Base-by-base conservation (phyloP, 2,329 filamentous ascomycete genomes). In the Cladophialophora chaetospira region DNA sequence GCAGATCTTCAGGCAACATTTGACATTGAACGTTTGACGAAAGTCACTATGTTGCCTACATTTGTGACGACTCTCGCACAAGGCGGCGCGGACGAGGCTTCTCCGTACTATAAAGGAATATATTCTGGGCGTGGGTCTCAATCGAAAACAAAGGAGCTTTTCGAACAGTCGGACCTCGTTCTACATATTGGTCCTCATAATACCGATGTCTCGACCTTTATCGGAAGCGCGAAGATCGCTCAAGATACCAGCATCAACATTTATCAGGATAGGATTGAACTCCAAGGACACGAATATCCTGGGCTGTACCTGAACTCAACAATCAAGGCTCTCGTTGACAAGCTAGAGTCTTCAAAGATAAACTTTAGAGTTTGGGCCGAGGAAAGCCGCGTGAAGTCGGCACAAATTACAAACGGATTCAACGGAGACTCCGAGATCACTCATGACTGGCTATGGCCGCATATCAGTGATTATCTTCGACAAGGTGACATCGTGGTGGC, bases 41-140 rank as follows among this genome's bases (percentile, higher is more conserved):
- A n/a, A n/a, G n/a, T 48, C 3, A n/a, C 15, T 2, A 9, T 6
- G 13, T n/a, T 48, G 13, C 45, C 45, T 13, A 48, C 28, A 9
- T 48, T 48, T 17, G 28, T 33, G 11, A 51, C 47, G 35, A 31
- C 47, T 9, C 31, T 51, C 5, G 47, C 9, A 2, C 31, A 51
- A 35, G 33, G 47, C 17, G 95, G 93, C 66, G 88, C 92, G n/a
- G 88, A 95, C 67, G 91, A 96, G 72, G 82, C 82, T 1, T 80
- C 88, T 46, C 77, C 81, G n/a, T 88, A 83, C 67, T 95, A 88
- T 63, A 88, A 88, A 19, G 91, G 91, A 61, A 88, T 96, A 3
- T 96, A 96, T 70, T 88, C 88, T 9, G 91, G 91, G n/a, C 81
- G 81, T 57, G 89, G 87, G 87, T 66, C 82, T 82, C 47, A 88